Evolutionary conservation across 2,329 filamentous ascomycete genomes (phyloP), one percentile per base, ranked within the genome.

Genomic region (Ophiocordyceps australis): DNA sequence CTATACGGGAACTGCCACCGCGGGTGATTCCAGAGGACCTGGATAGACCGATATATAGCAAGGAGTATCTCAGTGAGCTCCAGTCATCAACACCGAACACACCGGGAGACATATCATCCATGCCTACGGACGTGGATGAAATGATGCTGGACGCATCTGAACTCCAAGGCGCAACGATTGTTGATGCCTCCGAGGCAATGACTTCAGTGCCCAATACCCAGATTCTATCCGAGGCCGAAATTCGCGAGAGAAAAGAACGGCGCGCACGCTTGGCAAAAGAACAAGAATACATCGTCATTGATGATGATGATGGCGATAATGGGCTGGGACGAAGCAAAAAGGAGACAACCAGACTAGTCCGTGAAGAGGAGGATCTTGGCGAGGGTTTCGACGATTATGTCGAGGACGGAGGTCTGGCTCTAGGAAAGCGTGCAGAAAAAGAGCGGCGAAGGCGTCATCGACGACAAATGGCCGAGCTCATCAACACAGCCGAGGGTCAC

Each of bases 301-400:
- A 69, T 28, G 67, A 64, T 18, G 59, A 59, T n/a, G 62, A 64
- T n/a, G n/a, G n/a, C n/a, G 58, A 63, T 13, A 42, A 43, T 16
- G 43, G 28, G 5, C 36, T 35, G 13, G 32, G 35, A 3, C 50
- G 35, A 12, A 68, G 69, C 35, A 69, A 74, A 38, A 70, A 76
- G 35, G 65, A 69, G 18, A 65, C 83, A 32, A 78, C 76, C 5
- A 66, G 86, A 2, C 62, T 95, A 3, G 65, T 83, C 5, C 67
- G 64, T 22, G 83, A 94, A 18, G 86, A 95, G 38, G 86, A 95
- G 44, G 82, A 95, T 41, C 65, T 94, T 0, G 80, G 79, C 20
- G 89, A 95, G 52, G 85, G 83, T 0, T 95, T 92, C 38, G 86
- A 95, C 32, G 76, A 86, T 28, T 93, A 80, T 39, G 80, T 89